A percentile compares a stretch with the other conserved stretches of the same genome.
Conservation (phyloP, 345 rosid genomes). For the Dipteronia dyeriana region DNA sequence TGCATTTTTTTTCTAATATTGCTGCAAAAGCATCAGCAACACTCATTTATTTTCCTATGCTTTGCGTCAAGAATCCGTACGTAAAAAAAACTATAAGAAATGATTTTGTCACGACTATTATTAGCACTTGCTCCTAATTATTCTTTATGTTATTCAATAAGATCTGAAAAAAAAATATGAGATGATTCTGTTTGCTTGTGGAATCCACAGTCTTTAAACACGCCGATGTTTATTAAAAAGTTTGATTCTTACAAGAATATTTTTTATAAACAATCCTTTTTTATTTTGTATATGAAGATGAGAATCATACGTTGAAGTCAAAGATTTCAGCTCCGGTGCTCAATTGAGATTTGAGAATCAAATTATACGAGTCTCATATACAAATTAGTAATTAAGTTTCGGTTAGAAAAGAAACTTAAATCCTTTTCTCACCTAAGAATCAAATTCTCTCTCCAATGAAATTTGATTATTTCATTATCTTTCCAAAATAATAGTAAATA, state of each 20-base stretch:
- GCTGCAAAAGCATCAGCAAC: not conserved
- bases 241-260: not conserved
- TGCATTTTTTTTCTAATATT: not conserved
- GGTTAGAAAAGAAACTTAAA: too few species aligned
- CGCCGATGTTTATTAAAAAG: too few species aligned
- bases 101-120: slow-evolving; percentile 3
- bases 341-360: too few species aligned
- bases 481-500: too few species aligned
- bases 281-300: not conserved
- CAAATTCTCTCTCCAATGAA: too few species aligned
- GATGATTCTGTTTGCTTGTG: not conserved
- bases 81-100: not conserved
- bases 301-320: slow-evolving; percentile 1
- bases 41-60: not conserved
- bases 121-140: not conserved
- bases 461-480: too few species aligned
- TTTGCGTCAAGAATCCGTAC: not conserved
- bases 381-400: too few species aligned
- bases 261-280: not conserved
- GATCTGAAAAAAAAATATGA: not conserved
- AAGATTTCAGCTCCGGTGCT: too few species aligned
- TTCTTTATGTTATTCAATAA: not conserved
- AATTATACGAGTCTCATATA: too few species aligned
- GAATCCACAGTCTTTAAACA: not conserved
- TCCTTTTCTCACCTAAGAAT: too few species aligned